Base-by-base conservation (phyloP, 805 yeast species). In the Cyberlindnera maritima region DNA sequence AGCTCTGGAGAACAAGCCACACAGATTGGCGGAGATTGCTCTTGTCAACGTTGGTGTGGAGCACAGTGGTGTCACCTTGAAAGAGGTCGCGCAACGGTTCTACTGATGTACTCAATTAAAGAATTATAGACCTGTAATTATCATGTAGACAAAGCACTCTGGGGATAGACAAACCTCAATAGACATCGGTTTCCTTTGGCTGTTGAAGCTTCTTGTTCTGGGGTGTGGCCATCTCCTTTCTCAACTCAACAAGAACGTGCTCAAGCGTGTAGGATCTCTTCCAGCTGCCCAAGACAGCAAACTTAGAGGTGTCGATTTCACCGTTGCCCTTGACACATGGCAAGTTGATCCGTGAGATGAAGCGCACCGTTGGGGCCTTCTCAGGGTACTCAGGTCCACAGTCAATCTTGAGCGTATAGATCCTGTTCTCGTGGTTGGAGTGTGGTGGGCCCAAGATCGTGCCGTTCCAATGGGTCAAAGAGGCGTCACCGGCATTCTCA, bases 361-460 rank as follows among this genome's bases (percentile, higher is more conserved):
- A 94, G 55, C 71, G 76, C 37, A 94, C 92, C 35, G 66, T 64
- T 14, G 99, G 99, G 3, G 99, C 97, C 56, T 76, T 65, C 51
- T 87, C 94, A 1, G 99, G 99, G 64, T 94, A 94, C 7, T 75
- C 70, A 5, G 79, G 81, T 18, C 90, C 97, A 65, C 97, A 91
- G 53, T 80, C 81, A 41, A 94, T 80, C 44, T 78, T 81, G 46
- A 94, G 73, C 31, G 88, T 83, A 66, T 94, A 94, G 53, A 94
- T 94, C 62, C 99, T 77, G 67, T 94, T 94, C 65, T 91, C 97
- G 65, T 92, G 97, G 23, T 79, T 72, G 41, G 81, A 80, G 61
- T 87, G 96, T 31, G 99, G 99, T 4, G 99, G 99, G 0, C 99
- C 99, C 54, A 94, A 72, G 43, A 94, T 92, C 29, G 99, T 94